Evolutionary conservation across 768 basidiomycete species (phyloP), one percentile per base, ranked within the genome.

Genomic region (Tubosaeta brunneosetosa): DNA sequence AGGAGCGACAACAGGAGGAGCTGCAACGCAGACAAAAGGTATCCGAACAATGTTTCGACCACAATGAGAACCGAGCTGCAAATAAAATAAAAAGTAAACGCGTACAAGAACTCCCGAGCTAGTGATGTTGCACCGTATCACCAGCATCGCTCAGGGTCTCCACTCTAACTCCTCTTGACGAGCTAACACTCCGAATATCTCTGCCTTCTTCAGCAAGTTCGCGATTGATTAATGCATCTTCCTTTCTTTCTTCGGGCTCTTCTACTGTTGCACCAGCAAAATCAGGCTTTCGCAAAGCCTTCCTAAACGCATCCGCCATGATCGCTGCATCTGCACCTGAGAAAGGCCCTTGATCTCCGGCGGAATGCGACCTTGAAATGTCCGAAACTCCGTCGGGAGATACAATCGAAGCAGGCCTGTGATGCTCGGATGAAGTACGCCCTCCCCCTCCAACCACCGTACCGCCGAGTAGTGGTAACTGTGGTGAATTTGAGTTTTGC

Each of bases 301-400:
- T 83, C 62, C 93, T 77, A 72, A 94, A 95, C 6, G 93, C 93
- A 73, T 91, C 86, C 37, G 92, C 91, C 83, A 94, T 90, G 66
- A 93, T 88, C 36, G 89, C 90, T 49, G 93, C 93, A 69, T 95
- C 92, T 19, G 87, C 85, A 17, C 82, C 85, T 42, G 85, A 86
- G 70, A 94, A 86, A 10, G 84, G 86, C 11, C 81, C 88, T 40
- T 81, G 74, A 49, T 85, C 84, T 49, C 82, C 81, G 44, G 77
- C 74, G 37, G 81, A 82, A 36, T 79, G 79, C 9, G 78, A 68
- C 44, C 80, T 76, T 29, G 85, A 87, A 44, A 84, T 81, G 7
- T 82, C 84, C 44, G 89, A 91, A 44, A 83, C 86, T 14, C 83
- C 88, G 63, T 91, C 89, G 53, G 81, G 81, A n/a, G 77, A 73